phyloP scores from a whole-genome alignment of 805 yeast species.

The Barnettozyma wickerhamii region DNA sequence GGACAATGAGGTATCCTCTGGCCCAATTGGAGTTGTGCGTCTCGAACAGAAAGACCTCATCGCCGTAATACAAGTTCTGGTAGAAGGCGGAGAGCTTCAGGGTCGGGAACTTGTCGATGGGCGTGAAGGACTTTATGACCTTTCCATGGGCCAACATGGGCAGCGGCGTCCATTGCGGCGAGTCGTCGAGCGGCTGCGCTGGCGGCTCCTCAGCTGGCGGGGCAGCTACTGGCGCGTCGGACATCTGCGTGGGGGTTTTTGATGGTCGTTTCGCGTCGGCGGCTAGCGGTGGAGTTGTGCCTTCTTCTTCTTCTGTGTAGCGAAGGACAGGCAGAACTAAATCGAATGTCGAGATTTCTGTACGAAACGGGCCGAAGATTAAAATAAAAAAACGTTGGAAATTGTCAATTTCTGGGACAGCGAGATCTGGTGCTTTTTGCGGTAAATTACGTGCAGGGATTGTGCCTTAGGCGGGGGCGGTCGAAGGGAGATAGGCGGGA shows the following conservation, averaged over 20 bases:
- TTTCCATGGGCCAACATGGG: conserved; percentile 40
- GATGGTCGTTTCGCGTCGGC: not conserved
- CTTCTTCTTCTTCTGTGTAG: too few relatives aligned
- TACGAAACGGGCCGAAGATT: too few relatives aligned
- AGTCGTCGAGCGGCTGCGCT: not conserved
- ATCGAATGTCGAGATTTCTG: too few relatives aligned
- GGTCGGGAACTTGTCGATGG: conserved; percentile 35
- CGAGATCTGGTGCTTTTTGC: not conserved
- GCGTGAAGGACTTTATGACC: conserved; percentile 41
- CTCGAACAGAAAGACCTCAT: conserved; percentile 73
- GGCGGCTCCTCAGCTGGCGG: too few relatives aligned
- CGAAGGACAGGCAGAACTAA: too few relatives aligned
- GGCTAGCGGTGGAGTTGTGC: not conserved
- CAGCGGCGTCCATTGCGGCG: conserved; percentile 43
- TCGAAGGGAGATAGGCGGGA: too few relatives aligned
- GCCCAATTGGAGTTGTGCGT: conserved; percentile 62
- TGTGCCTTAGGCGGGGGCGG: too few relatives aligned
- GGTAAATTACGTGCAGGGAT: not conserved
- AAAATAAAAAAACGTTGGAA: too few relatives aligned
- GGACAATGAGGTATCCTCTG: conserved; percentile 66
- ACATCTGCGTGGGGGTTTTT: too few relatives aligned
- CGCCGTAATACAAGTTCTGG: conserved; percentile 66
- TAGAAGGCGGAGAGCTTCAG: conserved; percentile 33
- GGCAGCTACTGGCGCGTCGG: too few relatives aligned
- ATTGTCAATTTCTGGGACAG: too few relatives aligned